Evolutionary conservation across 306 rosid species (phyloP).

Genomic region (Sicyos edulis): DNA sequence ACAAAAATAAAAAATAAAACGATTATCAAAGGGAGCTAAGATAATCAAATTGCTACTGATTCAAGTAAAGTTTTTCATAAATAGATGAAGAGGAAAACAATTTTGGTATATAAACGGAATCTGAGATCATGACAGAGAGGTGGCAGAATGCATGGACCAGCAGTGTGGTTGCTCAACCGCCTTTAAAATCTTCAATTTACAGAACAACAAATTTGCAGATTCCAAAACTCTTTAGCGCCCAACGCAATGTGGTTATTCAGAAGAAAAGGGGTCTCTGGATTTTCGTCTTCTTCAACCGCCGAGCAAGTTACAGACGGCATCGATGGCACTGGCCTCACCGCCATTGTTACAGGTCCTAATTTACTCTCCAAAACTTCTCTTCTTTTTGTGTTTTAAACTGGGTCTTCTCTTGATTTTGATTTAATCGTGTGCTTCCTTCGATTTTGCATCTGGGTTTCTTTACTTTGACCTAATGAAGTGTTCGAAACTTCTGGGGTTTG

Average conservation of each 20-base stretch:
- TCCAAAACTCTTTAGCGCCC: no score
- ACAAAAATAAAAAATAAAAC: no score
- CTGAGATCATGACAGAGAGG: neutral
- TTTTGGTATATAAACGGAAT: neutral
- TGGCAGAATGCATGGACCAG: neutral
- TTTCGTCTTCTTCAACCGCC: conserved; percentile 65
- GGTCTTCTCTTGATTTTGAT: neutral
- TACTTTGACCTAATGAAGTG: neutral
- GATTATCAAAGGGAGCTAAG: no score
- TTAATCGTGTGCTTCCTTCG: neutral
- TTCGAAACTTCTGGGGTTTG: neutral
- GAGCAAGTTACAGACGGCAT: conserved; percentile 67
- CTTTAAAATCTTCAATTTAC: neutral
- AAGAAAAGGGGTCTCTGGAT: conserved; percentile 62
- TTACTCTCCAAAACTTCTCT: neutral
- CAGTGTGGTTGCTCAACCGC: neutral
- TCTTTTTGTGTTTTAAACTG: neutral
- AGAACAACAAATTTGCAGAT: neutral
- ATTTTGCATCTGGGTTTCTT: neutral
- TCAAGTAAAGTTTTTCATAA: no score
- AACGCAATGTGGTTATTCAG: conserved; percentile 57
- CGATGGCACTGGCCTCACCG: conserved; percentile 67
- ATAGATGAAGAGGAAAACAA: no score
- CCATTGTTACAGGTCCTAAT: conserved; percentile 65
- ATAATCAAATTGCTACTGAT: no score